Evolutionary conservation across 176 grass and related monocot genomes (phyloP), one percentile per base, ranked within the genome.

Genomic region (Echinochloa phyllopogon): DNA sequence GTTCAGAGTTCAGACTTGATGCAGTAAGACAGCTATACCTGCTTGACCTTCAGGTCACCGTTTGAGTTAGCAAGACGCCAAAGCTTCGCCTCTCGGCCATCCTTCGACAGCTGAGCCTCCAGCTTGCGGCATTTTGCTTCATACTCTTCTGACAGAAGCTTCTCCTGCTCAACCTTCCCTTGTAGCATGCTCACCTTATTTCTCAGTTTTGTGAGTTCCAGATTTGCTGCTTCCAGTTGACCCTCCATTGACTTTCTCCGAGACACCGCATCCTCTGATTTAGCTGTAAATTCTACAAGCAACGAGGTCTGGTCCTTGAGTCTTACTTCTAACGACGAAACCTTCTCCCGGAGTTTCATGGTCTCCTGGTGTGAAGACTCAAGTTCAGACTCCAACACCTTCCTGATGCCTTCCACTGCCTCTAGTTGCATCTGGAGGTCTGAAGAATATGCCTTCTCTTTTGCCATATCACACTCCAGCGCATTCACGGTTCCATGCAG

Each of bases 161-260:
- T 90, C 93, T 99, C 94, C 86, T 96, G 87, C 69, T 89, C 84
- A 82, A 96, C 83, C 82, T 86, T 88, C 36, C 78, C 86, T 82
- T 99, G 94, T 69, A 99, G 68, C 62, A 92, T 57, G 70, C 52
- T 79, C 33, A 96, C 82, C 68, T 84, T 92, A 56, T 89, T 80
- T 56, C n/a, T 77, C 78, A 96, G 85, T 75, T 84, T 92, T 21
- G 42, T 50, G 57, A 96, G 16, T 74, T 94, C 94, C 9, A 85
- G 65, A 52, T 87, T 80, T 72, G 92, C 81, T 20, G 74, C 76
- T 85, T 95, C 91, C 49, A 95, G 91, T 69, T 85, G 96, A 58
- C 72, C 78, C 15, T 89, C 88, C 61, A 89, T 65, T 87, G 69
- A 60, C 80, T 90, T 79, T 76, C 80, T 94, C 67, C 64, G 79